Base-by-base conservation (phyloP, 805 yeast genomes). In the Isabelozyma pseudorhagii region DNA sequence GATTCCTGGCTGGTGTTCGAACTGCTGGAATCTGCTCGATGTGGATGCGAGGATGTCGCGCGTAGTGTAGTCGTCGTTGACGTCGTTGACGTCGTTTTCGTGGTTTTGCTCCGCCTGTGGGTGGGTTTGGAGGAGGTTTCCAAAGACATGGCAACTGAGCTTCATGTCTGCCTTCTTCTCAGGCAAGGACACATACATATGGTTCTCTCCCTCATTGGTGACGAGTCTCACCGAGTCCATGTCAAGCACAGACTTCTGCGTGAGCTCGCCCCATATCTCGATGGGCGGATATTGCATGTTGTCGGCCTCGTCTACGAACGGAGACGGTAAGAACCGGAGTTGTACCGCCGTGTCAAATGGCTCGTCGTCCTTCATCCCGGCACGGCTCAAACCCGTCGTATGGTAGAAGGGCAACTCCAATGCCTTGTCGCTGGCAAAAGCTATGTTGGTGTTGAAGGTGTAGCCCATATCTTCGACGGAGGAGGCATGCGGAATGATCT, bases 181-280 rank as follows among this genome's bases (percentile, higher is more conserved):
- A 0, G 85, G 83, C 28, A 79, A 54, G 0, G 81, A 66, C 0
- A 81, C 64, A 41, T 63, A 64, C 13, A 69, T 63, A 50, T 66
- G 68, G 44, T 71, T 67, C 52, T 82, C 85, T 8, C 69, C 69
- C 28, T 77, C 78, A 1, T 76, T 76, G 0, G 79, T 67, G 1
- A 78, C 72, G 1, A 77, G 60, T 38, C 71, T 71, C 48, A 80
- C 54, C 10, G 74, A 62, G 25, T 68, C 75, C 34, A 72, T 52
- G 36, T 68, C 76, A 0, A 74, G 74, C 38, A 53, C 60, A 10
- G 67, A 66, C n/a, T 51, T 48, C 15, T 66, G 68, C 48, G 62
- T 68, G 44, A 79, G 61, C 44, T 74, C 79, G 36, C 77, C 64
- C 83, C 85, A 81, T 43, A 83, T 66, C 56, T 82, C 87, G 6